phyloP scores from a whole-genome alignment of 1,139 yeast genomes.

The Arxiozyma bovina region DNA sequence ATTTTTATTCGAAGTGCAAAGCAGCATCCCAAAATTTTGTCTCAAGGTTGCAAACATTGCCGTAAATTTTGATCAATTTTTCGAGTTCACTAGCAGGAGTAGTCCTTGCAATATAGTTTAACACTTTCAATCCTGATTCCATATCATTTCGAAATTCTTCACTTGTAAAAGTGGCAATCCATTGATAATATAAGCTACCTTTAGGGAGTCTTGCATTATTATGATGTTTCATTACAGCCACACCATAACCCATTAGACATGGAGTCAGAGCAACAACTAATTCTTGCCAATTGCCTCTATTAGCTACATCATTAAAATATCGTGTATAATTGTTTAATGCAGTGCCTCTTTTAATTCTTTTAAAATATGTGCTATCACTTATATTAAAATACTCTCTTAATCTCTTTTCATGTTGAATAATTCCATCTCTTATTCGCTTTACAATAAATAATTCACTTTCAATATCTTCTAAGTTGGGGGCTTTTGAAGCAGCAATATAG shows the following conservation, averaged over 20 bases:
- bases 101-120: no score
- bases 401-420: slow-evolving; percentile 46
- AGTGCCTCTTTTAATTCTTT: slow-evolving; percentile 41
- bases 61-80: no score
- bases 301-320: slow-evolving; percentile 47
- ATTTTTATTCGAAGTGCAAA: no score
- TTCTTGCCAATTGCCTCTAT: no score
- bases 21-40: no score
- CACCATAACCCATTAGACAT: slow-evolving; percentile 62
- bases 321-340: slow-evolving; percentile 54
- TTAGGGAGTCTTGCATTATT: slow-evolving; percentile 14
- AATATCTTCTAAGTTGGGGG: slow-evolving; percentile 46
- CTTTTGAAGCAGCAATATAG: slow-evolving; percentile 51
- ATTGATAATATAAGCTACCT: slow-evolving; percentile 33
- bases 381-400: slow-evolving; percentile 39
- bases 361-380: slow-evolving; percentile 31
- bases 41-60: no score
- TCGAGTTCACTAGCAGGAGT: no score
- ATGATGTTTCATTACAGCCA: slow-evolving; percentile 30
- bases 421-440: slow-evolving; percentile 45
- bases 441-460: slow-evolving; percentile 45
- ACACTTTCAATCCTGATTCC: no score
- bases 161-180: slow-evolving; percentile 54
- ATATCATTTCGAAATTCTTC: slow-evolving; percentile 50
- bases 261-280: no score